Conservation (phyloP, 805 yeast species). For the Saccharomycopsis babjevae region DNA sequence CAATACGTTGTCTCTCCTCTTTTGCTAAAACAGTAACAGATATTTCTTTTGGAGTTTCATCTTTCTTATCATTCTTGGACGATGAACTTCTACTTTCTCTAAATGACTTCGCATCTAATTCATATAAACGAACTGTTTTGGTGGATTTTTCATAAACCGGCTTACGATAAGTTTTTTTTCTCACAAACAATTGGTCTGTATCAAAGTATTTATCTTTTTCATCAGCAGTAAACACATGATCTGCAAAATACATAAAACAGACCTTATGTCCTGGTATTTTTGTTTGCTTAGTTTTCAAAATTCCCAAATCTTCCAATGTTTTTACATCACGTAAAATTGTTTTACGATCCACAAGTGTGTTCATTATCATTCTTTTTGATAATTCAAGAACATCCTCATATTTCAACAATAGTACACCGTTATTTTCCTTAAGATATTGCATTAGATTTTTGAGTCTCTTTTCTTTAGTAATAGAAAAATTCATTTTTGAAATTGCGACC, state of each 20-base stretch:
- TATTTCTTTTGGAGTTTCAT: background rate
- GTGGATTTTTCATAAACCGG: background rate
- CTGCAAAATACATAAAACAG: background rate
- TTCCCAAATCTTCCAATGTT: background rate
- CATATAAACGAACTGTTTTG: background rate
- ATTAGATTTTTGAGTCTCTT: constrained; percentile 1
- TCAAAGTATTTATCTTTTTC: background rate
- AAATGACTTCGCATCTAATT: background rate
- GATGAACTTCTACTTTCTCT: background rate
- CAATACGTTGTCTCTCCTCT: background rate
- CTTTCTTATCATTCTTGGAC: background rate
- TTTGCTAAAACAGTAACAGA: background rate
- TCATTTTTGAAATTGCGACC: background rate
- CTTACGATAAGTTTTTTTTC: background rate
- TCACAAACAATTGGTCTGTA: background rate
- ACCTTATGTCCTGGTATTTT: background rate
- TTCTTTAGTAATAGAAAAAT: constrained; percentile 2
- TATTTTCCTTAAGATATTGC: constrained; percentile 1
- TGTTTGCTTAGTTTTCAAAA: background rate
- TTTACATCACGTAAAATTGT: constrained; percentile 3
- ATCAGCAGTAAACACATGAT: background rate
- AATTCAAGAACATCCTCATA: background rate
- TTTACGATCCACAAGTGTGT: constrained; percentile 1
- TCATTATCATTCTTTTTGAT: background rate
- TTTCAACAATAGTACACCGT: constrained; percentile 1